Base-by-base conservation (phyloP, 345 rosid genomes). In the Pugionium cornutum region DNA sequence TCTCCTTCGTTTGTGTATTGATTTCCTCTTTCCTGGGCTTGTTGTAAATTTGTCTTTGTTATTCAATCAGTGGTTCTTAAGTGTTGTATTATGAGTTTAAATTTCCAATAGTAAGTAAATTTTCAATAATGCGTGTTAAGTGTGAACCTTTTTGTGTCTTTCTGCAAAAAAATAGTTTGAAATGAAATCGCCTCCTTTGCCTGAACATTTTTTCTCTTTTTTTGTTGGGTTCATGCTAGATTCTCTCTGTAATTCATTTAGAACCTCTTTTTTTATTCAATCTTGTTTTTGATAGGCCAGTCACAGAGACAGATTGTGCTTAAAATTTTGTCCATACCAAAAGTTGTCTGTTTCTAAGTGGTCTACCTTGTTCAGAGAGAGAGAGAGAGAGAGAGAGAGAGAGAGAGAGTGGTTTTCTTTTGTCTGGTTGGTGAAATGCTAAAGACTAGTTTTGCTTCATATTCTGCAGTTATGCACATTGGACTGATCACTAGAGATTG, bases 281-380 rank as follows among this genome's bases (percentile, higher is more conserved):
- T 9, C 41, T 70, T 46, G 27, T 29, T 53, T 37, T 37, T 63
- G 36, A 63, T 45, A 8, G 73, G 60, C 46, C 67, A 69, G 73
- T 59, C 36, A 34, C n/a, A 51, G 32, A 59, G 45, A 51, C 40
- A 50, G 10, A 31, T 9, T 49, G 2, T 58, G 65, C 29, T 33
- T 32, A 59, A 26, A 48, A 2, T 58, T 68, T 59, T 59, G 53
- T 68, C 52, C 39, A 59, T 33, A 27, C 30, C 70, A 47, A 29
- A 49, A 58, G 44, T 50, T 68, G 66, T 69, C 60, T 51, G 45
- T 42, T 52, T 59, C 60, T 59, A 30, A 6, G 18, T 58, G 52
- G 66, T 26, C 9, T 36, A 8, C 30, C 29, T 32, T 46, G 25
- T 28, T 6, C 50, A 47, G 33, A 8, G 64, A 50, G 29, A 37